Percentiles rank a stretch among this genome's conserved stretches.
Evolutionary conservation across 176 grass and related monocot species (phyloP).

Genomic region (Alopecurus myosuroides): DNA sequence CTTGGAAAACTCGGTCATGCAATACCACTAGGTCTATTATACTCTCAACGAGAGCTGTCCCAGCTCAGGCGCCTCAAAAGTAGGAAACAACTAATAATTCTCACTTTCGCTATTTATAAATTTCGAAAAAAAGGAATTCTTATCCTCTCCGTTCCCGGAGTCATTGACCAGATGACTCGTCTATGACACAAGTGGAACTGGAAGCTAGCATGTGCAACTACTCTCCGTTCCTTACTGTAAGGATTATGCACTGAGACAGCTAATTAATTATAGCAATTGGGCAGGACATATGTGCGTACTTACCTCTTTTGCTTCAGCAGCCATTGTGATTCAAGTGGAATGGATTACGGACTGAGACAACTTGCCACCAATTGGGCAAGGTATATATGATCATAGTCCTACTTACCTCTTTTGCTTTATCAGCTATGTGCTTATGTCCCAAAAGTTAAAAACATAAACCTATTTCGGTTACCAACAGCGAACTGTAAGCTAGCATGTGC

Average conservation of each 20-base stretch:
- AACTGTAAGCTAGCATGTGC: background rate
- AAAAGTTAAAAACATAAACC: background rate
- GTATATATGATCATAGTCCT: background rate
- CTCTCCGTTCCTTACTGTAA: too few species aligned
- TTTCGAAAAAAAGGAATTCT: background rate
- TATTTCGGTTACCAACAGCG: background rate
- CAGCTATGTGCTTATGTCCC: too few species aligned
- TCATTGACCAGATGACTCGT: background rate
- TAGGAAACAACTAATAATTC: too few species aligned
- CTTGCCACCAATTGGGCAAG: background rate
- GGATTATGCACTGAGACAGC: background rate
- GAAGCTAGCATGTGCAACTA: too few species aligned
- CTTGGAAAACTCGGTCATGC: too few species aligned
- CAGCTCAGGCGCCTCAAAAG: background rate
- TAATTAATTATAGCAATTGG: background rate
- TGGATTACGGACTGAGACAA: background rate
- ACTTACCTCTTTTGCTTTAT: too few species aligned
- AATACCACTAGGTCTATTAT: background rate
- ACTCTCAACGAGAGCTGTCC: background rate
- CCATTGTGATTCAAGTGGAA: background rate
- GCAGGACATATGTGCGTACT: background rate
- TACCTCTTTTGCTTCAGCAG: too few species aligned
- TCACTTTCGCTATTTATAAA: background rate
- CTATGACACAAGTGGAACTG: background rate
- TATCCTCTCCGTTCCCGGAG: background rate